Conservation (phyloP, 371 early-diverging fungal genomes). For the Actinomortierella ambigua region DNA sequence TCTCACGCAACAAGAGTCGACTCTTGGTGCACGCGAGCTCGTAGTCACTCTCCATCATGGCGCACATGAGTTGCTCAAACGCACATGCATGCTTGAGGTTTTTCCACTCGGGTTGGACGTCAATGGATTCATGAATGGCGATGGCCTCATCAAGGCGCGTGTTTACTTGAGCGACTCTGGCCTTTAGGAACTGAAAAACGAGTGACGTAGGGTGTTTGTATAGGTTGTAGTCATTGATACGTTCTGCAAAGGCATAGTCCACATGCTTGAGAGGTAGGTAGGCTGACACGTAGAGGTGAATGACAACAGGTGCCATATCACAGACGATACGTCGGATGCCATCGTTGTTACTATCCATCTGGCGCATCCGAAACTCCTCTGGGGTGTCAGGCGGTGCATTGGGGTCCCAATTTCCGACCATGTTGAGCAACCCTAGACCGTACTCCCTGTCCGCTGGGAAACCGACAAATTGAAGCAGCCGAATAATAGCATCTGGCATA, state of each 20-base stretch:
- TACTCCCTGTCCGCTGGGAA: slow-evolving; percentile 39
- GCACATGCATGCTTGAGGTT: slow-evolving; percentile 21
- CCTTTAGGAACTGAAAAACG: slow-evolving; percentile 27
- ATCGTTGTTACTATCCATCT: slow-evolving; percentile 17
- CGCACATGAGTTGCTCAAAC: slow-evolving; percentile 41
- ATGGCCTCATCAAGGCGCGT: slow-evolving; percentile 31
- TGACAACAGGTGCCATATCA: slow-evolving; percentile 22
- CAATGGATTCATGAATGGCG: slow-evolving; percentile 27
- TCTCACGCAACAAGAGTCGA: slow-evolving; percentile 29
- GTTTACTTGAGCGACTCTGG: slow-evolving; percentile 36
- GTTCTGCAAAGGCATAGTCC: slow-evolving; percentile 35
- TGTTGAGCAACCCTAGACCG: slow-evolving; percentile 33
- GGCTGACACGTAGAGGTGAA: slow-evolving; percentile 35
- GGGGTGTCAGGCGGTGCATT: slow-evolving; percentile 7
- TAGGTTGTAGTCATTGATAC: slow-evolving; percentile 35
- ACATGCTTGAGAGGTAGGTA: slow-evolving; percentile 39
- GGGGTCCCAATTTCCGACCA: slow-evolving; percentile 31
- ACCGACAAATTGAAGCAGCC: slow-evolving; percentile 33
- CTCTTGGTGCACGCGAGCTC: slow-evolving; percentile 38
- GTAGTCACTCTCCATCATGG: slow-evolving; percentile 37
- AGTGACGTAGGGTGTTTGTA: slow-evolving; percentile 34
- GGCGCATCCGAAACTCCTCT: slow-evolving; percentile 24
- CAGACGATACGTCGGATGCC: slow-evolving; percentile 35
- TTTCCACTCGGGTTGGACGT: slow-evolving; percentile 24
- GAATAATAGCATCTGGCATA: slow-evolving; percentile 28